These are phyloP conservation scores for Zychaea mexicana DNA, from an alignment of 371 early-diverging fungal genomes.

Conservation along the genomic window DNA sequence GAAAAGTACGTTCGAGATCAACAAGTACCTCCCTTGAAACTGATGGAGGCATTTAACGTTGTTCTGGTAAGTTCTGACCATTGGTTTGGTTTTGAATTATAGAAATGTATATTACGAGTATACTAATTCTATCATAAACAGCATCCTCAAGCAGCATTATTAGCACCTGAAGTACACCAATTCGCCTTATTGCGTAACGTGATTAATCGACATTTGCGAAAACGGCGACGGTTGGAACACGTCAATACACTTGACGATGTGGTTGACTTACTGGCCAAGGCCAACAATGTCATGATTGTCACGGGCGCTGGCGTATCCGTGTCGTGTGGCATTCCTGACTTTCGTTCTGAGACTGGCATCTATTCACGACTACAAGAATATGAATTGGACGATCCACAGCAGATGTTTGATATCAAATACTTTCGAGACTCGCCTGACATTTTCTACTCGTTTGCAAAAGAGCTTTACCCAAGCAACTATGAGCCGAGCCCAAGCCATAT, in stretches of 20 bases:
- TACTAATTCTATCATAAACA: constrained; percentile 4
- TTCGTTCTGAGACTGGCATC: constrained; percentile 96
- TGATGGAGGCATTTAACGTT: constrained; percentile 58
- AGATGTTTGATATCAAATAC: constrained; percentile 92
- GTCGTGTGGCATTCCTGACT: constrained; percentile 98
- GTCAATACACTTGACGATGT: constrained; percentile 79
- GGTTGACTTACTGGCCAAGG: constrained; percentile 60
- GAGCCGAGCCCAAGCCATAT: constrained; percentile 91
- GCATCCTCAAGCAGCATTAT: constrained; percentile 41
- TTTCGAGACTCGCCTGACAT: constrained; percentile 84
- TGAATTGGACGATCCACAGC: constrained; percentile 80
- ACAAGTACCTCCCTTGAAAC: constrained; percentile 48
- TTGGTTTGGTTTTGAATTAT: neutral
- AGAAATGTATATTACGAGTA: neutral
- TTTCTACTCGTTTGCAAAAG: constrained; percentile 93
- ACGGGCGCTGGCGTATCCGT: constrained; percentile 96
- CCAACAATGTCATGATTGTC: constrained; percentile 85
- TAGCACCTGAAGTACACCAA: constrained; percentile 43
- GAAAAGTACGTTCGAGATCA: constrained; percentile 54
- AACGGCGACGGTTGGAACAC: constrained; percentile 55
- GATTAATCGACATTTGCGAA: constrained; percentile 56
- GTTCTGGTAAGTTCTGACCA: constrained; percentile 30
- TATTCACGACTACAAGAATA: constrained; percentile 83
- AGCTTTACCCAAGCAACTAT: constrained; percentile 89
- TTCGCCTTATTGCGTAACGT: constrained; percentile 54